Evolutionary conservation across 2,329 filamentous ascomycete genomes (phyloP).

Genomic region (Dactylellina parvicollis): DNA sequence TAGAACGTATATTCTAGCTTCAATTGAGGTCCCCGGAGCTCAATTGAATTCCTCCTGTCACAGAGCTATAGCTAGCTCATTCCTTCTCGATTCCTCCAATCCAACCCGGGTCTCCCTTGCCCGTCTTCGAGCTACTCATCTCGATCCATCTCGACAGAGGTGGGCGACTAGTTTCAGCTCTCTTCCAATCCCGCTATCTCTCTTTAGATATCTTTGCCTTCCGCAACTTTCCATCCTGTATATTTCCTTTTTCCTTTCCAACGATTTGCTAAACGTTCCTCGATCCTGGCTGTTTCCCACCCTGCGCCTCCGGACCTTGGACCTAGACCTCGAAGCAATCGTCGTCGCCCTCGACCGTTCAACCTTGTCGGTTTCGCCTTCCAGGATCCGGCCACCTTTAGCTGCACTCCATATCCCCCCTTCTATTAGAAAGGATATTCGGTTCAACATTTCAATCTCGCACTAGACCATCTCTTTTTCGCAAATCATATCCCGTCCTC

Average conservation of each 20-base stretch:
- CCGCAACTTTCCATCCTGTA: conserved; percentile 23
- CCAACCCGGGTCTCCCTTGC: conserved; percentile 24
- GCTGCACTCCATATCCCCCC: conserved; percentile 37
- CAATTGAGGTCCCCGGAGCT: not conserved
- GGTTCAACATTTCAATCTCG: conserved; percentile 1
- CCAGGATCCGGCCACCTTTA: conserved; percentile 21
- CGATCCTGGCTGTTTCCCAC: conserved; percentile 37
- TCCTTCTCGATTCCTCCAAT: conserved; percentile 27
- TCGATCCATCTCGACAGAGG: conserved; percentile 37
- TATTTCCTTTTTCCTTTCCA: conserved; percentile 31
- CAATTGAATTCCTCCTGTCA: conserved; percentile 21
- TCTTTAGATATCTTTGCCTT: conserved; percentile 52
- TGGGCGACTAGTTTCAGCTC: conserved; percentile 50
- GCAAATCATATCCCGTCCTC: conserved; percentile 45
- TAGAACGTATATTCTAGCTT: not conserved
- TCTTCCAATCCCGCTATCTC: conserved; percentile 22
- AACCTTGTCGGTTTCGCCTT: conserved; percentile 43
- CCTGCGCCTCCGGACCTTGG: conserved; percentile 23
- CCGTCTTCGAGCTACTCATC: conserved; percentile 31
- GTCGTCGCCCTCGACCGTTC: conserved; percentile 3
- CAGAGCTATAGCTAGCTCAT: conserved; percentile 4
- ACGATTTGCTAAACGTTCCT: conserved; percentile 31
- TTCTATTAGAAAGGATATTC: conserved; percentile 29
- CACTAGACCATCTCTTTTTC: conserved; percentile 22
- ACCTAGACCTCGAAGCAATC: conserved; percentile 23